These are phyloP conservation scores for Carex littledalei DNA, from an alignment of 176 grass and related monocot species.

Conservation along the genomic window DNA sequence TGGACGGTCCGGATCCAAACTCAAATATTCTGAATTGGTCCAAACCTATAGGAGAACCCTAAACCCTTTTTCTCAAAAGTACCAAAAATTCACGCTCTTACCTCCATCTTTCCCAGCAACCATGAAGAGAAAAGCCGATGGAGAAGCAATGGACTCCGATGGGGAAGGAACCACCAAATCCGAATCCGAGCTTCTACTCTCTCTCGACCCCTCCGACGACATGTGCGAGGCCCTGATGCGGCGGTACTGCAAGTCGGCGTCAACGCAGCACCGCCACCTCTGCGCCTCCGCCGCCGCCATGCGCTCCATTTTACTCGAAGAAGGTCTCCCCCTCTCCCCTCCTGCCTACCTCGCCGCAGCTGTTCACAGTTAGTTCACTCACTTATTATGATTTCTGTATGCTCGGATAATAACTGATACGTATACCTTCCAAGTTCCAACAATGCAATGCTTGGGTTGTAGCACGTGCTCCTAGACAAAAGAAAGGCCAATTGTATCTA, in stretches of 20 bases:
- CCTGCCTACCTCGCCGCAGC: constrained; percentile 55
- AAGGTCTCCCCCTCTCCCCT: constrained; percentile 45
- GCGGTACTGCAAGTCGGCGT: constrained; percentile 78
- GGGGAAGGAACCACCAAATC: constrained; percentile 30
- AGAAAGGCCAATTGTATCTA: not conserved
- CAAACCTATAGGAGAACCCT: not conserved
- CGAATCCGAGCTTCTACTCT: constrained; percentile 17
- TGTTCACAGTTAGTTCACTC: constrained; percentile 25
- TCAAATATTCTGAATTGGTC: too few relatives aligned
- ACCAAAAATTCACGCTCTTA: not conserved
- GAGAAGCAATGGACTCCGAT: constrained; percentile 13
- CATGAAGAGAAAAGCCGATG: constrained; percentile 45
- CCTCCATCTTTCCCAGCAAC: constrained; percentile 13
- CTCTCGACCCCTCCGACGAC: constrained; percentile 54
- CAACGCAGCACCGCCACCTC: constrained; percentile 91
- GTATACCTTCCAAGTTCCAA: not conserved
- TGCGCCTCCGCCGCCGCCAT: constrained; percentile 88
- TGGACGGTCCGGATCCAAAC: too few relatives aligned
- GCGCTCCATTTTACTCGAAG: constrained; percentile 75
- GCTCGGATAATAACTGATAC: not conserved
- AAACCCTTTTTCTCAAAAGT: not conserved
- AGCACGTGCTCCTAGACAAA: not conserved
- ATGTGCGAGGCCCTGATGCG: constrained; percentile 60
- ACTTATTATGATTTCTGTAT: not conserved
- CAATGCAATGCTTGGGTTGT: not conserved